Evolutionary conservation across 1,284 basidiomycete genomes (phyloP).

Genomic region (Ganoderma resinaceum): DNA sequence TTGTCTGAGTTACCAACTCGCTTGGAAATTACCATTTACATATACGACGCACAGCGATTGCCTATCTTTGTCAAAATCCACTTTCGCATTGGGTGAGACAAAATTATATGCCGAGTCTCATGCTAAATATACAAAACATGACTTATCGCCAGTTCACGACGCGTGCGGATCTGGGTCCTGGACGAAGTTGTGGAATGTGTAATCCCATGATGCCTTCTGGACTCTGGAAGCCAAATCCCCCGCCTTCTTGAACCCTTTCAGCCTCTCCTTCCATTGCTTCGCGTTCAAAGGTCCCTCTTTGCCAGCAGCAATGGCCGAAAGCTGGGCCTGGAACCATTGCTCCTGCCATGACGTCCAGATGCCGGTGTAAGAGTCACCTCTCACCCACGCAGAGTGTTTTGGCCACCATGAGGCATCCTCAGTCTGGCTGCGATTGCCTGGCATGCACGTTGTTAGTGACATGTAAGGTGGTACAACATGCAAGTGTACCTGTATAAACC

Average conservation of each 20-base stretch:
- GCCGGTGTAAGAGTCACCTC: not conserved
- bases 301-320: not conserved
- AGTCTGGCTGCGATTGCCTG: not conserved
- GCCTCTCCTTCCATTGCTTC: not conserved
- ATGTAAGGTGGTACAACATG: too few relatives aligned
- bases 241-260: not conserved
- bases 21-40: too few relatives aligned
- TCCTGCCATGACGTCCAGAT: not conserved
- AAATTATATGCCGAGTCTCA: too few relatives aligned
- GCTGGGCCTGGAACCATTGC: not conserved
- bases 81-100: too few relatives aligned
- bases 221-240: not conserved
- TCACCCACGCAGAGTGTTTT: not conserved
- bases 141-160: too few relatives aligned
- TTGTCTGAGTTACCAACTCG: too few relatives aligned
- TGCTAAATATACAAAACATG: too few relatives aligned
- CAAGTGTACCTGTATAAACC: not conserved
- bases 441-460: too few relatives aligned
- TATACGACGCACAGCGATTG: too few relatives aligned
- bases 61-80: too few relatives aligned
- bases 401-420: not conserved
- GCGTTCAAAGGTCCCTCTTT: not conserved
- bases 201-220: not conserved
- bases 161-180: too few relatives aligned
- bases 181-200: not conserved